Conservation (phyloP, 352 stramenopile genomes). For the Pythium coloratum region DNA sequence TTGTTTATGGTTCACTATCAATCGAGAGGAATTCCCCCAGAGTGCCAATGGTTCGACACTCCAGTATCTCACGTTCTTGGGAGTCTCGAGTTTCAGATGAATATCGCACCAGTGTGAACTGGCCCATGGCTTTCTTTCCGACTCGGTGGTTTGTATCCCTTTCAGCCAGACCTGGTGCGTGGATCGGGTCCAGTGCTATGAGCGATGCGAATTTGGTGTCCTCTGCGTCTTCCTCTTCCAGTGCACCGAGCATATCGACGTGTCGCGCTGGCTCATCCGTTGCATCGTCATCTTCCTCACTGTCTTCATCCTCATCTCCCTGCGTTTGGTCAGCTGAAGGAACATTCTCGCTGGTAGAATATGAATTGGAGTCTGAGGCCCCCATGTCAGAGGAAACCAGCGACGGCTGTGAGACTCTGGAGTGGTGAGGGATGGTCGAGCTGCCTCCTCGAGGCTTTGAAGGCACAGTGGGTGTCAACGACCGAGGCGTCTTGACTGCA, state of each 20-base stretch:
- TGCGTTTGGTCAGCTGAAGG: not conserved
- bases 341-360: not conserved
- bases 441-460: not conserved
- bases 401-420: not conserved
- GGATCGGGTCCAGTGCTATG: too few relatives aligned
- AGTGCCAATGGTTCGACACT: conserved; percentile 2
- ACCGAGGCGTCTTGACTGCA: conserved; percentile 6
- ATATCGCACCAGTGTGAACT: not conserved
- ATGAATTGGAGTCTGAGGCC: too few relatives aligned
- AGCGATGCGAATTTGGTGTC: not conserved
- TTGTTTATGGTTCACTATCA: conserved; percentile 2
- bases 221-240: conserved; percentile 13
- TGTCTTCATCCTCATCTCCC: not conserved
- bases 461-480: conserved; percentile 12
- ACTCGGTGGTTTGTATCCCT: not conserved
- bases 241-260: conserved; percentile 6
- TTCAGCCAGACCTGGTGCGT: not conserved
- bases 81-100: not conserved
- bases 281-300: conserved; percentile 5
- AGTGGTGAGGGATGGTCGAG: not conserved
- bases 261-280: not conserved
- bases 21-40: conserved; percentile 1
- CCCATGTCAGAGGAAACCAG: not conserved
- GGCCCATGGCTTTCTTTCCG: conserved; percentile 4
- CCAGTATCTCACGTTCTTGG: not conserved